Evolutionary conservation across 31 red algal genomes (phyloP), one percentile per base, ranked within the genome.

Genomic region (Odonthalia washingtoniensis): DNA sequence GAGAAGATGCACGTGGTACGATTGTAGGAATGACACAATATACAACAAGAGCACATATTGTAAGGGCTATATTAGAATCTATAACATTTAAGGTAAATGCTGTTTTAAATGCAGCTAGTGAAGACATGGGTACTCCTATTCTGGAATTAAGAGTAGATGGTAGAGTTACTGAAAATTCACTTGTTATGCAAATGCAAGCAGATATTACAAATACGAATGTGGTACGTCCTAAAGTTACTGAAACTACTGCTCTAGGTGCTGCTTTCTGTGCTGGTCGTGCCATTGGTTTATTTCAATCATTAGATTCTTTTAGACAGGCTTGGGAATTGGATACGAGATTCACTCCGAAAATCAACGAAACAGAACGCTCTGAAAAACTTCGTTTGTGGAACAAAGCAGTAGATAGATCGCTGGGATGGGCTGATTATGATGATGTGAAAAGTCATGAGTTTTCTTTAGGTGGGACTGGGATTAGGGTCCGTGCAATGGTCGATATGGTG

Each of bases 241-340:
- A 98, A 67, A 95, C 96, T 6, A 98, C 96, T 44, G 96, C 94
- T 43, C 65, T 98, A n/a, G 96, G 96, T 44, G 96, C 96, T 1
- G 96, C 96, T 1, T 95, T 95, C 64, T 65, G 81, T 75, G 96
- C 96, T 0, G 96, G 92, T 5, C 81, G 89, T 61, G 82, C 70
- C 33, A 76, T 91, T 57, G 85, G 89, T 1, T 43, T 94, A 3
- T 95, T 87, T 70, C 32, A 70, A 42, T 83, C 82, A n/a, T 49
- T 62, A 14, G 90, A 95, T 12, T 74, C 78, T 36, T 82, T 98
- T 70, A 73, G 86, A 24, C 62, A 86, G 16, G 62, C 42, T 38
- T 95, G 96, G 86, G 39, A 38, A 26, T 24, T 82, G 35, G 96
- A 94, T 40, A 75, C 40, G 43, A 39, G 52, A 32, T 95, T 98